Conservation (phyloP, 2,329 filamentous ascomycete genomes). For the Thermoascus crustaceus region DNA sequence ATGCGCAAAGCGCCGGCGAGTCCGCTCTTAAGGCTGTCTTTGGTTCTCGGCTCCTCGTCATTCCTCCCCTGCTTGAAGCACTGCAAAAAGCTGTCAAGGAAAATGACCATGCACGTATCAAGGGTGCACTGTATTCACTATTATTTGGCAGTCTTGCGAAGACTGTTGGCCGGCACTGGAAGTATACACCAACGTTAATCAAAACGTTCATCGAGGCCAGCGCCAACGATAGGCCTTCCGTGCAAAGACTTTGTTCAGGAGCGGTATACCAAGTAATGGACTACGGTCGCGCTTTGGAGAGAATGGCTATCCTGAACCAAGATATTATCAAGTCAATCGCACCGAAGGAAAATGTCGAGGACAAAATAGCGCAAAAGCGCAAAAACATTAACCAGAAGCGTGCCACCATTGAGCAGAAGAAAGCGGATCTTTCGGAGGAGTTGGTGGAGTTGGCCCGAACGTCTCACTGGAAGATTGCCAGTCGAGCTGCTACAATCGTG, state of each 20-base stretch:
- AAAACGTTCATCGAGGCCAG: slow-evolving; percentile 83
- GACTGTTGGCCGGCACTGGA: slow-evolving; percentile 86
- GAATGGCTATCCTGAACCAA: slow-evolving; percentile 73
- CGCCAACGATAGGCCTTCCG: slow-evolving; percentile 84
- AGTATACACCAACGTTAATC: slow-evolving; percentile 84
- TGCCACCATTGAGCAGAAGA: slow-evolving; percentile 71
- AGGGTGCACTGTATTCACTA: slow-evolving; percentile 85
- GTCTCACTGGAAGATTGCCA: slow-evolving; percentile 95
- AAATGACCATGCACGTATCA: slow-evolving; percentile 83
- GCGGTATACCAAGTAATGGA: slow-evolving; percentile 82
- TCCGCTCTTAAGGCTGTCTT: slow-evolving; percentile 87
- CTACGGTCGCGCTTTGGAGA: slow-evolving; percentile 80
- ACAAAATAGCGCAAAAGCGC: slow-evolving; percentile 51
- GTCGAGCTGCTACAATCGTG: slow-evolving; percentile 79
- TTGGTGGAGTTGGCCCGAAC: slow-evolving; percentile 67
- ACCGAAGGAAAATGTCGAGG: slow-evolving; percentile 56
- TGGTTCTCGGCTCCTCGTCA: slow-evolving; percentile 78
- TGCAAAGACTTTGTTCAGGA: slow-evolving; percentile 77
- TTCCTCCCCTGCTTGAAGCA: slow-evolving; percentile 73
- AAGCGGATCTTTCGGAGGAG: slow-evolving; percentile 70
- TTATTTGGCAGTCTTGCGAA: slow-evolving; percentile 82
- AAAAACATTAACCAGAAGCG: slow-evolving; percentile 68
- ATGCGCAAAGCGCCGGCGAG: slow-evolving; percentile 85
- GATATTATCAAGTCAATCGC: slow-evolving; percentile 62
- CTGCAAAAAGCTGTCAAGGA: slow-evolving; percentile 70